A percentile compares a stretch with the other conserved stretches of the same genome.
These are phyloP conservation scores for Hemerocallis citrina DNA, from an alignment of 106 monocot species.

Conservation along the genomic window DNA sequence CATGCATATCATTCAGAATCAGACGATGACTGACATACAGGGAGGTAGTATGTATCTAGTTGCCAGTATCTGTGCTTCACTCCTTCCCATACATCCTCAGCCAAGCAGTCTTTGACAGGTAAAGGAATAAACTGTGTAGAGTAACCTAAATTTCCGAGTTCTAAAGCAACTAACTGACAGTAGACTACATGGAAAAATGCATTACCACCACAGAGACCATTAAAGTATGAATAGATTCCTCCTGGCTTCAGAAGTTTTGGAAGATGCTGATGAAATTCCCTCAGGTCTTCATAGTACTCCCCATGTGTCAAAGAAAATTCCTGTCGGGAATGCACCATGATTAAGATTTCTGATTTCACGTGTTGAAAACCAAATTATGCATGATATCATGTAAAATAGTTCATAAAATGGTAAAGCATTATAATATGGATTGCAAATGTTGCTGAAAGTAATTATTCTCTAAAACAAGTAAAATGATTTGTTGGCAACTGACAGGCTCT, in stretches of 20 bases:
- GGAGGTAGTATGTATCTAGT: constrained; percentile 87
- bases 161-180: constrained; percentile 82
- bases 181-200: constrained; percentile 96
- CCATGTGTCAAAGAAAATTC: constrained; percentile 98
- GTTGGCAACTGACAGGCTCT: neutral
- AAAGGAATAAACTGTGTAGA: constrained; percentile 82
- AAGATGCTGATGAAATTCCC: constrained; percentile 80
- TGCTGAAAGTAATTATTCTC: neutral
- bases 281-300: constrained; percentile 94
- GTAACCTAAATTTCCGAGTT: constrained; percentile 73
- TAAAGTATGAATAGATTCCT: constrained; percentile 96
- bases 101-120: constrained; percentile 81
- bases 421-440: too few relatives aligned
- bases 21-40: constrained; percentile 55
- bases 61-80: constrained; percentile 97
- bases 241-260: constrained; percentile 67
- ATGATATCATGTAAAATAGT: neutral
- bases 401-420: too few relatives aligned
- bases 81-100: constrained; percentile 77
- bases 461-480: neutral
- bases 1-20: constrained; percentile 33
- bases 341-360: too few relatives aligned
- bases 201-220: constrained; percentile 89
- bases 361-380: neutral
- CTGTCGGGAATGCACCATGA: constrained; percentile 16